Percentiles rank a stretch among this genome's conserved stretches.
Evolutionary conservation across 768 basidiomycete species (phyloP).

Genomic region (Rubroboletus satanas): DNA sequence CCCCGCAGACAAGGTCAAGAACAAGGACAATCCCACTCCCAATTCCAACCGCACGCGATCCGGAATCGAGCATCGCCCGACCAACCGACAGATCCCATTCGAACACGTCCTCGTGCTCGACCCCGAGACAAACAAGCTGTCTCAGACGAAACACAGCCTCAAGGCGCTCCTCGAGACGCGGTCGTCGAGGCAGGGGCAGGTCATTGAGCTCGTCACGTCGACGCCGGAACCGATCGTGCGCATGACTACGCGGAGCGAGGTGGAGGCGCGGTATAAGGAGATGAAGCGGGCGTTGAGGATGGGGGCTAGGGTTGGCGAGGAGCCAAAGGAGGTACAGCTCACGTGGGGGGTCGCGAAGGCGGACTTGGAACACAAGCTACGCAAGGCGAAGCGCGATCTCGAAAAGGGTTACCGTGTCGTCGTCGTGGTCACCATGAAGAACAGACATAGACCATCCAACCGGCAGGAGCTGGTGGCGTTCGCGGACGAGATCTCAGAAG

Average conservation of each 20-base stretch:
- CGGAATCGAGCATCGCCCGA: constrained; percentile 5
- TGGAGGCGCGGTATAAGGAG: constrained; percentile 37
- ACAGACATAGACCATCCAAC: constrained; percentile 34
- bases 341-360: constrained; percentile 59
- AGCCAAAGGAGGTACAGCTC: constrained; percentile 66
- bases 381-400: constrained; percentile 53
- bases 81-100: constrained; percentile 43
- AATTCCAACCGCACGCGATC: too few relatives aligned
- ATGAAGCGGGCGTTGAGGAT: constrained; percentile 33
- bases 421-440: constrained; percentile 53
- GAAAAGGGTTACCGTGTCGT: constrained; percentile 57
- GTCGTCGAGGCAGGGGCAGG: background rate
- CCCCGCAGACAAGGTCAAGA: background rate
- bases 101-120: constrained; percentile 45
- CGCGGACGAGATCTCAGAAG: constrained; percentile 39
- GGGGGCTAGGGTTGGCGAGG: constrained; percentile 28
- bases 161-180: constrained; percentile 42
- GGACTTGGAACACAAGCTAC: constrained; percentile 66
- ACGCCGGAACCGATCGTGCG: constrained; percentile 58
- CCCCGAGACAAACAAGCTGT: constrained; percentile 40
- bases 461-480: constrained; percentile 41
- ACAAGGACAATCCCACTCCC: background rate
- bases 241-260: constrained; percentile 45
- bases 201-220: constrained; percentile 53
- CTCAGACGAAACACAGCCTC: constrained; percentile 33